phyloP scores from a whole-genome alignment of 805 yeast genomes.

The Scheffersomyces ergatensis region DNA sequence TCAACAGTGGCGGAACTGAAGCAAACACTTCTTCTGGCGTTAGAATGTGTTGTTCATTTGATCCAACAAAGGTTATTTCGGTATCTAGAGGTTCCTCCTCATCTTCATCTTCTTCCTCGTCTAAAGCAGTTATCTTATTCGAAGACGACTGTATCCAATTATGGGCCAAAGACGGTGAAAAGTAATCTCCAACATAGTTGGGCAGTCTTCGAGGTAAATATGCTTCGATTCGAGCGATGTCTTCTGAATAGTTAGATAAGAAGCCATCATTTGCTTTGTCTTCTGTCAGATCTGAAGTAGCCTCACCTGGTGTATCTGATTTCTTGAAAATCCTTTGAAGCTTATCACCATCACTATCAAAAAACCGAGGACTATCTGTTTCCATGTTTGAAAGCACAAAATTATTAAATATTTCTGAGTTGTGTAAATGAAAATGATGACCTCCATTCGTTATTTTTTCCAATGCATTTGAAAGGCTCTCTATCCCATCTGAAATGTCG shows the following conservation, averaged over 20 bases:
- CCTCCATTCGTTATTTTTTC: constrained; percentile 24
- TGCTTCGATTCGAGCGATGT: constrained; percentile 30
- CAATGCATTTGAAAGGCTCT: constrained; percentile 20
- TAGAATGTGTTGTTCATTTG: background rate
- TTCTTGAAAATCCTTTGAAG: background rate
- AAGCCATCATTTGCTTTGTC: background rate
- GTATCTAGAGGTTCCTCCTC: background rate
- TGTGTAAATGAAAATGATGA: constrained; percentile 21
- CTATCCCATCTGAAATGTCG: constrained; percentile 23
- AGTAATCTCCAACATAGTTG: background rate
- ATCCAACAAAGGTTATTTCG: background rate
- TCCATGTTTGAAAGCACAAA: constrained; percentile 13
- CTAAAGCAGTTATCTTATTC: background rate
- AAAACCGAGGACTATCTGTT: background rate
- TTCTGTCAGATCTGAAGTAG: background rate
- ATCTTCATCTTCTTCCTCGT: constrained; percentile 7
- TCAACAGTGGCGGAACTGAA: constrained; percentile 30
- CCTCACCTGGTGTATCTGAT: background rate
- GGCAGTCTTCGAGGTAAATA: constrained; percentile 11
- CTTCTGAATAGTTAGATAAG: constrained; percentile 30
- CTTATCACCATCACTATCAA: background rate
- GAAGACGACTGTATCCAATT: background rate
- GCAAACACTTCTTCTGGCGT: constrained; percentile 11
- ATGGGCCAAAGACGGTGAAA: background rate
- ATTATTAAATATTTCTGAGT: constrained; percentile 24